Evolutionary conservation across 192 early-diverging fungal genomes (phyloP), one percentile per base, ranked within the genome.

Genomic region (Geranomyces variabilis): DNA sequence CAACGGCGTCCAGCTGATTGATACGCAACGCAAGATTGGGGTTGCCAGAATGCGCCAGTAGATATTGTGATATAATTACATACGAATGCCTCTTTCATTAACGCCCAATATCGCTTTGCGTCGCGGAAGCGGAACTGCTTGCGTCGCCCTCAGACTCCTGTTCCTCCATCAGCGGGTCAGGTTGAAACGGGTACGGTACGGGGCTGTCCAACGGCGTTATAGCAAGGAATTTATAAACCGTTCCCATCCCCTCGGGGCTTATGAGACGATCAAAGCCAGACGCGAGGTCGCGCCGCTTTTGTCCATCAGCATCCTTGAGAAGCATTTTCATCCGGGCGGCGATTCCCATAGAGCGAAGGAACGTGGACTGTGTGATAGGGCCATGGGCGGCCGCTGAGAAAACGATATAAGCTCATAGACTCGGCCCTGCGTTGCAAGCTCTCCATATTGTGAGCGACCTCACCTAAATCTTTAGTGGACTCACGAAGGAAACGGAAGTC

Each of bases 281-380:
- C 34, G 93, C 88, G 30, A 97, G 74, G 15, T 82, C 79, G 58
- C 90, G 86, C 26, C 87, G 85, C 36, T 79, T 66, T 13, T 80
- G 76, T 1, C 60, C 21, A 30, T 86, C 81, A 24, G 69, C 69
- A 62, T 31, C 61, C 24, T 65, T n/a, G 0, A 74, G n/a, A 29
- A 74, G 65, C 53, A 67, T 74, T 22, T 66, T 7, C 64, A 66
- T 66, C 13, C 72, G 63, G 0, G 72, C 8, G 46, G 87, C 87
- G 53, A 98, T 96, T 14, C 96, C 96, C 74, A 98, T 85, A 1
- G 84, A 77, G 15, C 92, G 87, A 34, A 98, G 71, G 70, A 84
- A 81, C 28, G 85, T 68, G 19, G 88, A 84, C 74, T 98, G 96
- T 12, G 90, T 92, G 5, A 95, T 75, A 1, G 93, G 92, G 0